Conservation (phyloP, 306 rosid species). For the Cercis canadensis region DNA sequence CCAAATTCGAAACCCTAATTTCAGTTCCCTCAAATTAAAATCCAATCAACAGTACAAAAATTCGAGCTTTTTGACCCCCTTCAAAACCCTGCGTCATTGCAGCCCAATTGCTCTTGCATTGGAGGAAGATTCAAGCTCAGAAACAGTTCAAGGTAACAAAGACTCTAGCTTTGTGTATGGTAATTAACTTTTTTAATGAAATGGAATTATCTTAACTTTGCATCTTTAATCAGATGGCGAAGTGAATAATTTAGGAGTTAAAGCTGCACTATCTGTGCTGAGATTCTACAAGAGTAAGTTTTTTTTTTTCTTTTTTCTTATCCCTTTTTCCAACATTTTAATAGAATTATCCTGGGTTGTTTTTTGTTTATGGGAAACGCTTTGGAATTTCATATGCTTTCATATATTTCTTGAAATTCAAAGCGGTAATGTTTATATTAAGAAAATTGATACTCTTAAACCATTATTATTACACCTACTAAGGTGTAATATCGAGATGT, state of each 20-base stretch:
- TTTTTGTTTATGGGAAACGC: background rate
- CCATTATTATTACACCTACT: too few relatives aligned
- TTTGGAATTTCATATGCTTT: too few relatives aligned
- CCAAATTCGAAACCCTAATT: constrained; percentile 39
- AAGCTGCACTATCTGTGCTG: constrained; percentile 66
- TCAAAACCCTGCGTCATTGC: constrained; percentile 31
- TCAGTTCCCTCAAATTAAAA: constrained; percentile 30
- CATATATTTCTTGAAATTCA: too few relatives aligned
- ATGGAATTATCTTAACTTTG: background rate
- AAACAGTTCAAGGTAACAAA: constrained; percentile 49
- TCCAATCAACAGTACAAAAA: constrained; percentile 1
- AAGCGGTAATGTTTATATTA: too few relatives aligned
- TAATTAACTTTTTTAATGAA: background rate
- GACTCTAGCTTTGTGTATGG: constrained; percentile 16
- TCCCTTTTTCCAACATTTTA: background rate
- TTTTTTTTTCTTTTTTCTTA: background rate
- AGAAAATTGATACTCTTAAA: too few relatives aligned
- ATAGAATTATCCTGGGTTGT: background rate
- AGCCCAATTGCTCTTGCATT: constrained; percentile 28
- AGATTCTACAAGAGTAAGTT: constrained; percentile 78
- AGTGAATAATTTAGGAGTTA: constrained; percentile 63
- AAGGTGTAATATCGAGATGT: too few relatives aligned
- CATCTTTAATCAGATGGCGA: constrained; percentile 45
- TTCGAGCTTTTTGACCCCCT: background rate
- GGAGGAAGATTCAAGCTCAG: constrained; percentile 44